phyloP scores from a whole-genome alignment of 164 flowering plant genomes.

The Malania oleifera region DNA sequence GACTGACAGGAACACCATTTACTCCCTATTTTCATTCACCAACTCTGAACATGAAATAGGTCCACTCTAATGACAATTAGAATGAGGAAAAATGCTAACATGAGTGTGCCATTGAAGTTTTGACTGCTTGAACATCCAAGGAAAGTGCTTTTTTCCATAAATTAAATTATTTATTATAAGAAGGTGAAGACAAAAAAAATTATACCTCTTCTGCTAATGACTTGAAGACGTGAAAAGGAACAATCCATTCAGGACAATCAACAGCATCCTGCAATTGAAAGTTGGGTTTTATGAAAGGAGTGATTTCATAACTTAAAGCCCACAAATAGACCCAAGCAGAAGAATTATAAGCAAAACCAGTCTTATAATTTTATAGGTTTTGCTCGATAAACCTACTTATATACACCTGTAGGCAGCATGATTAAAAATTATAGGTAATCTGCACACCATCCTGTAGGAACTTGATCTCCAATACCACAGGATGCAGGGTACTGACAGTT shows the following conservation, averaged over 20 bases:
- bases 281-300: neutral
- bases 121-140: neutral
- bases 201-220: conserved; percentile 87
- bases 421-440: too few relatives aligned
- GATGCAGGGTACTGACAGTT: neutral
- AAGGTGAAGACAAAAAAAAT: neutral
- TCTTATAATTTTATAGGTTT: too few relatives aligned
- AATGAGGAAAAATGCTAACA: neutral
- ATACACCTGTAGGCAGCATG: too few relatives aligned
- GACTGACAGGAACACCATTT: neutral
- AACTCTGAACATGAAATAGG: too few relatives aligned
- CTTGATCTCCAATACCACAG: too few relatives aligned
- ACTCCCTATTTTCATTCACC: too few relatives aligned
- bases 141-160: too few relatives aligned
- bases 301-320: neutral
- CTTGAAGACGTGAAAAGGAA: conserved; percentile 82
- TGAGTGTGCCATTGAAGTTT: neutral
- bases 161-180: too few relatives aligned
- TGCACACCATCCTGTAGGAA: neutral
- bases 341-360: neutral
- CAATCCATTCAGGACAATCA: conserved; percentile 99
- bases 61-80: neutral
- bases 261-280: conserved; percentile 80
- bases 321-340: conserved; percentile 2
- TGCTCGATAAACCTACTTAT: too few relatives aligned